Conservation (phyloP, 2,329 filamentous ascomycete genomes). For the Penicillium capsulatum region DNA sequence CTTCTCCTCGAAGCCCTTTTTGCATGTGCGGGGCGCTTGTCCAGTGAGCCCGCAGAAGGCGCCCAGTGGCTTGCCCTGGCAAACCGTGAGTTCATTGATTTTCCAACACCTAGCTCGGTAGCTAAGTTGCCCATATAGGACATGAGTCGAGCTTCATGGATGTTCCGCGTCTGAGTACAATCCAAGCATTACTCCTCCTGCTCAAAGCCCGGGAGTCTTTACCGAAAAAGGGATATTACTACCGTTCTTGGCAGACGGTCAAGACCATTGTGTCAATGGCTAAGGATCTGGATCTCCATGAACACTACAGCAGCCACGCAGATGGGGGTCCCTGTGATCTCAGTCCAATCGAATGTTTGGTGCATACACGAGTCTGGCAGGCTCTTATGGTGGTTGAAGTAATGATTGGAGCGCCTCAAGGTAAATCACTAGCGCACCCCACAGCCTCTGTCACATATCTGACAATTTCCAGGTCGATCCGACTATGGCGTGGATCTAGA, state of each 20-base stretch:
- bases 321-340: conserved; percentile 67
- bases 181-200: conserved; percentile 82
- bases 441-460: neutral
- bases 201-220: conserved; percentile 89
- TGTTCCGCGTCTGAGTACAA: conserved; percentile 79
- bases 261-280: conserved; percentile 91
- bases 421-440: conserved; percentile 45
- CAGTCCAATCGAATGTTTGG: conserved; percentile 68
- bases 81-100: conserved; percentile 70
- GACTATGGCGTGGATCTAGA: conserved; percentile 73
- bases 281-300: conserved; percentile 83
- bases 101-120: no score
- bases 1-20: conserved; percentile 86
- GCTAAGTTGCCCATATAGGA: no score
- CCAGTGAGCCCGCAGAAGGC: conserved; percentile 77
- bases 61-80: conserved; percentile 91
- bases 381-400: conserved; percentile 78
- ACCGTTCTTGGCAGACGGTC: conserved; percentile 93
- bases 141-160: conserved; percentile 94
- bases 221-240: conserved; percentile 91
- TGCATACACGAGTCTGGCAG: conserved; percentile 87
- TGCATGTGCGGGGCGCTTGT: conserved; percentile 77
- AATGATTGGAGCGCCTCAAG: conserved; percentile 92
- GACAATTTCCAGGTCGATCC: conserved; percentile 58
- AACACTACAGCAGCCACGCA: conserved; percentile 76